Evolutionary conservation across 2,329 filamentous ascomycete genomes (phyloP).

Genomic region (Penicillium sclerotiorum): DNA sequence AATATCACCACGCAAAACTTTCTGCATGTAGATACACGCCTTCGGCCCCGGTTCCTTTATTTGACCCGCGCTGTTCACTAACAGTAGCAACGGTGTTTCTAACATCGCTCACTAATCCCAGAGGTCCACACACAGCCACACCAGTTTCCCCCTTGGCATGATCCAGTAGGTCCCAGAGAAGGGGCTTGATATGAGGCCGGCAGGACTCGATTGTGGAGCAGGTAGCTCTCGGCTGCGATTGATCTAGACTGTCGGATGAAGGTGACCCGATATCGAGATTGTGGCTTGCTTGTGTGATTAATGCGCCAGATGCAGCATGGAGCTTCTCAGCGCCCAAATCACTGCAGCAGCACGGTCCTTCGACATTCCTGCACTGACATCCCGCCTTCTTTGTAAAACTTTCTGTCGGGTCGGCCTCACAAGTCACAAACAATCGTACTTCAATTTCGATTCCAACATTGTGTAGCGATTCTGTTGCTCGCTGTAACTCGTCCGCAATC

Average conservation of each 20-base stretch:
- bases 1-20: conserved; percentile 9
- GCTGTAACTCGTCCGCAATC: conserved; percentile 9
- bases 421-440: conserved; percentile 10
- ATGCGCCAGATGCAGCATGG: too few relatives aligned
- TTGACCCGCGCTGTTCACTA: conserved; percentile 10
- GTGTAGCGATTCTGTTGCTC: conserved; percentile 1
- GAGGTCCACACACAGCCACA: conserved; percentile 12
- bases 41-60: conserved; percentile 13
- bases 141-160: conserved; percentile 10
- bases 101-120: conserved; percentile 8
- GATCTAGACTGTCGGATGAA: too few relatives aligned
- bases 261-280: too few relatives aligned
- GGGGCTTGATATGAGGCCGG: not conserved
- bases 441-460: conserved; percentile 3
- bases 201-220: too few relatives aligned
- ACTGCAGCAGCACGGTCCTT: conserved; percentile 8
- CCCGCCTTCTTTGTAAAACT: not conserved
- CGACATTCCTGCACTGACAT: conserved; percentile 3
- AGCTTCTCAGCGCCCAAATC: not conserved
- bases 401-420: not conserved
- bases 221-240: too few relatives aligned
- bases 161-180: conserved; percentile 8
- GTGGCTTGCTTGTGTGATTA: too few relatives aligned
- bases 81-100: conserved; percentile 8
- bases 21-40: conserved; percentile 13